A percentile compares a stretch with the other conserved stretches of the same genome.
phyloP scores from a whole-genome alignment of 768 basidiomycete genomes.

The Cyclocybe aegerita region DNA sequence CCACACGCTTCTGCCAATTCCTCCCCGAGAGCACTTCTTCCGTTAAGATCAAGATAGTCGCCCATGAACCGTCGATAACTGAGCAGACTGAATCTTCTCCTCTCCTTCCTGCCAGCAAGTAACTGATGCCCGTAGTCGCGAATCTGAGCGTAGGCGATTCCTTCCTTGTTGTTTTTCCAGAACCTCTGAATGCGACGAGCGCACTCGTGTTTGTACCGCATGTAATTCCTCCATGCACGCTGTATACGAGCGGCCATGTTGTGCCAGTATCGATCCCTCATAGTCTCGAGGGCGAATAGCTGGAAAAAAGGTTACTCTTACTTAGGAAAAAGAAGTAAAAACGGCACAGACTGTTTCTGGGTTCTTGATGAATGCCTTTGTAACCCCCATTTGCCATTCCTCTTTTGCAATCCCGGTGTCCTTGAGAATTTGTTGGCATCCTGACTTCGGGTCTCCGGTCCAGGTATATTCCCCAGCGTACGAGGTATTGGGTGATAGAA shows the following conservation, averaged over 20 bases:
- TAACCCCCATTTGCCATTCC: constrained; percentile 99
- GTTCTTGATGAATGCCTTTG: constrained; percentile 99
- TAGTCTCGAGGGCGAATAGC: constrained; percentile 97
- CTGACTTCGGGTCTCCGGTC: constrained; percentile 87
- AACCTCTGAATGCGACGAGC: constrained; percentile 94
- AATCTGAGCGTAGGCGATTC: constrained; percentile 82
- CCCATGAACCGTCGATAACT: constrained; percentile 95
- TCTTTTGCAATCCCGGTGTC: constrained; percentile 96
- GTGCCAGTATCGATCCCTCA: constrained; percentile 99
- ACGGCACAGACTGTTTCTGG: constrained; percentile 80
- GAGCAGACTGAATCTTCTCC: constrained; percentile 88
- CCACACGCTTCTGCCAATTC: constrained; percentile 72
- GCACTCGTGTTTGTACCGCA: constrained; percentile 94
- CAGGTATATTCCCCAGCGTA: constrained; percentile 99
- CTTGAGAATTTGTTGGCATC: constrained; percentile 88
- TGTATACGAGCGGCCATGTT: constrained; percentile 99
- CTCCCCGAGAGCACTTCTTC: constrained; percentile 73
- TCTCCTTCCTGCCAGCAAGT: constrained; percentile 88
- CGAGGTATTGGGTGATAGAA: constrained; percentile 91
- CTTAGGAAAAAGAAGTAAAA: neutral
- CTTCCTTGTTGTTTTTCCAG: constrained; percentile 98
- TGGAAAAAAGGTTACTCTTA: constrained; percentile 29
- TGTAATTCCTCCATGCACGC: constrained; percentile 92
- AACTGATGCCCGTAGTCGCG: constrained; percentile 96
- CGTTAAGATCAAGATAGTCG: constrained; percentile 92